Evolutionary conservation across 2,329 filamentous ascomycete species (phyloP), one percentile per base, ranked within the genome.

Genomic region (Aspergillus texensis): DNA sequence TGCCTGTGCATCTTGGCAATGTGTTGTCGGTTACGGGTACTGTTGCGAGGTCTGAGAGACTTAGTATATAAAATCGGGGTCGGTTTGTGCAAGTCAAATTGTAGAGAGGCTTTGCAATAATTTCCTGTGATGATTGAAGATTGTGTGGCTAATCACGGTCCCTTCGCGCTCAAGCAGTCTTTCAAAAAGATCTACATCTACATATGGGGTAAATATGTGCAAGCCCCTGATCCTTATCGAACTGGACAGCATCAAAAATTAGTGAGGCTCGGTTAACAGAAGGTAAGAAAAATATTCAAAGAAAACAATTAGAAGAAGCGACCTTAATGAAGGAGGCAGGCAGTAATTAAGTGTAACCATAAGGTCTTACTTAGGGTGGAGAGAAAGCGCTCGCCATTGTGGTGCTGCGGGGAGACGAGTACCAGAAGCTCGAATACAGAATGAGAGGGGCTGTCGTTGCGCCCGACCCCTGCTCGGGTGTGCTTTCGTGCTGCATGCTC

Each of bases 1-100:
- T 60, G 58, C 26, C 61, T 48, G 50, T 58, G 63, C 70, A 72
- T 72, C 11, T 52, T 66, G 57, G 36, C 50, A 19, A 45, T 3
- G 19, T 28, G 32, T 36, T 56, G 19, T 52, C 54, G 14, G 41
- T n/a, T 12, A 28, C 28, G 39, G 30, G 21, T n/a, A 19, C 16
- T 12, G 41, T 26, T 56, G 45, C 28, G 12, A 26, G 43, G 34
- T 19, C 41, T 41, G 45, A 41, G n/a, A 46, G 6, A 30, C 34
- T 45, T 26, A 28, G 21, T 60, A 32, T 41, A 41, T 36, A 48
- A 30, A 28, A 6, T 43, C 30, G 34, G 43, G n/a, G n/a, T 52
- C 8, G 26, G n/a, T 28, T 43, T 10, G 26, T 24, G 34, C 24
- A 53, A 41, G 24, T 39, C 46, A 34, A 53, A 36, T 26, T 34